Evolutionary conservation across 2,329 filamentous ascomycete species (phyloP).

Genomic region (Hyphodiscus sp.): DNA sequence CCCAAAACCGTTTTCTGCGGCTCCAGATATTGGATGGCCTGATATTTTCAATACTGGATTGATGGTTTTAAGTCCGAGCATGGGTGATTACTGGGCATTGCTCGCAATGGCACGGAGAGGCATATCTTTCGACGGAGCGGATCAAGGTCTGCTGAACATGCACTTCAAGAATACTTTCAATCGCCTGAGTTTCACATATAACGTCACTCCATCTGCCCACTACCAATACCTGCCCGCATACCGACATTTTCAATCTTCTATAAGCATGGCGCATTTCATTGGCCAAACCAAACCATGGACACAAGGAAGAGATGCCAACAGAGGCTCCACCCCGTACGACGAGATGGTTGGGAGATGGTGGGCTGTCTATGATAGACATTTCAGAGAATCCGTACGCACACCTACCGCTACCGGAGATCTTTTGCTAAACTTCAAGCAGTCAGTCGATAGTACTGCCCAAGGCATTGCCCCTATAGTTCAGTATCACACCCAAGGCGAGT

Average conservation of each 20-base stretch:
- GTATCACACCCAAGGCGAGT: conserved; percentile 30
- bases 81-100: conserved; percentile 83
- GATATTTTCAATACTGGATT: conserved; percentile 98
- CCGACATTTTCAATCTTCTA: conserved; percentile 82
- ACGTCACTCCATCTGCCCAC: conserved; percentile 91
- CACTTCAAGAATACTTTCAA: conserved; percentile 82
- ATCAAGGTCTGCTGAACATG: conserved; percentile 93
- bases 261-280: conserved; percentile 92
- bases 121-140: conserved; percentile 93
- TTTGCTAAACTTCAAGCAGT: conserved; percentile 17
- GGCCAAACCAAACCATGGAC: conserved; percentile 87
- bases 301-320: conserved; percentile 49
- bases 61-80: conserved; percentile 81
- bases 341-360: conserved; percentile 88
- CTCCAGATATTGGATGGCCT: conserved; percentile 95
- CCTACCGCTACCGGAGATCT: neutral
- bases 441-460: conserved; percentile 15
- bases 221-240: conserved; percentile 98
- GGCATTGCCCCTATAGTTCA: conserved; percentile 25
- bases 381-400: conserved; percentile 46
- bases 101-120: conserved; percentile 76
- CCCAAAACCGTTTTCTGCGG: conserved; percentile 56
- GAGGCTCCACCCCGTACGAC: conserved; percentile 61
- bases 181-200: conserved; percentile 89
- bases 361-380: conserved; percentile 88